These are phyloP conservation scores for Chalaropsis ovoidea DNA, from an alignment of 2,329 filamentous ascomycete species.

Conservation along the genomic window DNA sequence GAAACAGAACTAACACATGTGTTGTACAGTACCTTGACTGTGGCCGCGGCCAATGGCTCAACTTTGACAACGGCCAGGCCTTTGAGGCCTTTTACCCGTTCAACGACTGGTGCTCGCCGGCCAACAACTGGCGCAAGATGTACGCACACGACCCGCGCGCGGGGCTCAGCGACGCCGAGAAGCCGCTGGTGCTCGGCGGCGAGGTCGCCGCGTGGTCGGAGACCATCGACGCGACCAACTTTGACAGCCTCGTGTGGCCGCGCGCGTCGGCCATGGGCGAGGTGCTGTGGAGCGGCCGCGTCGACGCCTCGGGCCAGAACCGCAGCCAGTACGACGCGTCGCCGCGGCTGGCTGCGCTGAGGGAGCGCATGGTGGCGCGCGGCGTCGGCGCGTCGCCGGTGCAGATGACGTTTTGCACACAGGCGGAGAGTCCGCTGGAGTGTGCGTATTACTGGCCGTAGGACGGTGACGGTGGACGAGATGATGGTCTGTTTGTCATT, in stretches of 20 bases:
- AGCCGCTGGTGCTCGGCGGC: conserved; percentile 64
- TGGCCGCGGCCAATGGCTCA: conserved; percentile 68
- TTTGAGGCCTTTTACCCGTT: conserved; percentile 55
- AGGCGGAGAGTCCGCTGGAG: conserved; percentile 38
- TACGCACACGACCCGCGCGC: conserved; percentile 69
- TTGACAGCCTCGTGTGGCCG: conserved; percentile 72
- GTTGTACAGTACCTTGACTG: conserved; percentile 63
- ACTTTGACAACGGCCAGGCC: conserved; percentile 50
- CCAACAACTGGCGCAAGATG: conserved; percentile 70
- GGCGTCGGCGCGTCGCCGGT: conserved; percentile 56
- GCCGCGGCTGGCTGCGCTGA: conserved; percentile 61
- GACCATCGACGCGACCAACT: conserved; percentile 61
- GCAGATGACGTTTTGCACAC: conserved; percentile 63
- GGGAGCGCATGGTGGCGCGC: conserved; percentile 61
- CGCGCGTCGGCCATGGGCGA: conserved; percentile 63
- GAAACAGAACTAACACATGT: conserved; percentile 27
- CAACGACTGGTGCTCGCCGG: conserved; percentile 68
- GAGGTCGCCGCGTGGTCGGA: conserved; percentile 78
- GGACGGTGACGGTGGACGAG: background rate
- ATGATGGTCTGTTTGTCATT: background rate
- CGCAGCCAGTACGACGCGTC: conserved; percentile 60
- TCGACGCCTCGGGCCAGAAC: conserved; percentile 56
- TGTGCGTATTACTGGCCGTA: conserved; percentile 24
- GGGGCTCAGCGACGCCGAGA: conserved; percentile 50
- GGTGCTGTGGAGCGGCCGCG: conserved; percentile 66